Conservation (phyloP, 106 monocot genomes). For the Dendrobium nobile region DNA sequence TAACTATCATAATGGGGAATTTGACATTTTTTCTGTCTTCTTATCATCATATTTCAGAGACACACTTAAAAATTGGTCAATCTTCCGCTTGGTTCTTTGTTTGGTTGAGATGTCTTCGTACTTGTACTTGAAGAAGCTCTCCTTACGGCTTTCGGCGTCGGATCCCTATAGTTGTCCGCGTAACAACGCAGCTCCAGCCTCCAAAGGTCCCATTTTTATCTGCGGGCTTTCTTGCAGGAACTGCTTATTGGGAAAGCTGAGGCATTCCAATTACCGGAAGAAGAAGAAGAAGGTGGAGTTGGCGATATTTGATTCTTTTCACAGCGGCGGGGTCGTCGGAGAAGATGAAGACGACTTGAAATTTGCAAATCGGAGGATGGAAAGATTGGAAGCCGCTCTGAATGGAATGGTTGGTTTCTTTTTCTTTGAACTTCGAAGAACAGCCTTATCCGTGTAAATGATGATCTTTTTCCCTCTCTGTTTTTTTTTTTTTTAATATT, state of each 20-base stretch:
- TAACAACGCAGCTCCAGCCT: too few relatives aligned
- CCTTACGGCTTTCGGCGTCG: not conserved
- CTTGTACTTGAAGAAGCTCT: too few relatives aligned
- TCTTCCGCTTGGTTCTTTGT: too few relatives aligned
- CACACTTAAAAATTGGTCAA: too few relatives aligned
- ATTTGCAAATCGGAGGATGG: not conserved
- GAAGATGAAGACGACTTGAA: constrained; percentile 24
- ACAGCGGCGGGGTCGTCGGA: not conserved
- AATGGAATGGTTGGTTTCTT: constrained; percentile 26
- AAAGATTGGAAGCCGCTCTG: constrained; percentile 22
- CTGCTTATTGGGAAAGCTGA: not conserved
- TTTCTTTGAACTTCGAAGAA: not conserved
- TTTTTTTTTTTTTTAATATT: not conserved
- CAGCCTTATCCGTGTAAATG: not conserved
- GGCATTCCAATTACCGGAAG: constrained; percentile 8
- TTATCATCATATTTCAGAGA: too few relatives aligned
- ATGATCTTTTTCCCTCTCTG: not conserved
- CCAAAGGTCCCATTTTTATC: constrained; percentile 14
- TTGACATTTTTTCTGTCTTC: too few relatives aligned
- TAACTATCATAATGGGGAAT: too few relatives aligned
- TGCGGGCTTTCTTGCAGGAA: not conserved
- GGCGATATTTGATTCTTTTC: constrained; percentile 4
- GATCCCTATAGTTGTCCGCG: not conserved
- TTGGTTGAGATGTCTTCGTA: too few relatives aligned
- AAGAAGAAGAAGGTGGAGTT: constrained; percentile 17